Evolutionary conservation across 2,329 filamentous ascomycete genomes (phyloP).

Genomic region (Didymella keratinophila): DNA sequence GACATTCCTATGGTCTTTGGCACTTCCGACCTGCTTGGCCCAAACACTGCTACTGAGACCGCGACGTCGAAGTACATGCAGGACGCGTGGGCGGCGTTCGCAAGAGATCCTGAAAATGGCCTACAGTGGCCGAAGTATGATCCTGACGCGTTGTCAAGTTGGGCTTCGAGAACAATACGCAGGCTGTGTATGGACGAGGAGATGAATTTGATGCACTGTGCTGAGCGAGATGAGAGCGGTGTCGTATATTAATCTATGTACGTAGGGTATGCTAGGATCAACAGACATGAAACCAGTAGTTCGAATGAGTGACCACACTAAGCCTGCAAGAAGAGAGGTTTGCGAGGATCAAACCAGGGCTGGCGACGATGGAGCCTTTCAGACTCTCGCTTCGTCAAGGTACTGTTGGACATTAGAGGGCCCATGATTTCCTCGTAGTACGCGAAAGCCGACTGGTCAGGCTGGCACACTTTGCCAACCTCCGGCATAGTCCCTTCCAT

Average conservation of each 20-base stretch:
- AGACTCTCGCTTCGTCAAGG: conserved; percentile 2
- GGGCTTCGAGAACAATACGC: background rate
- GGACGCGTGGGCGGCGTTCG: background rate
- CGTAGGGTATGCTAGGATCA: background rate
- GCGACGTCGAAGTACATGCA: background rate
- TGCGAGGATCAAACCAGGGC: background rate
- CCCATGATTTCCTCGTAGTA: conserved; percentile 11
- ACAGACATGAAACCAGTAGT: background rate
- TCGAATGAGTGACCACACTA: background rate
- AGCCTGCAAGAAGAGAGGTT: background rate
- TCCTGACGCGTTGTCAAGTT: background rate
- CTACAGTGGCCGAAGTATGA: background rate
- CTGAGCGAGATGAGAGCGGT: background rate
- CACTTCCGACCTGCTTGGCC: background rate
- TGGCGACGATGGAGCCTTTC: background rate
- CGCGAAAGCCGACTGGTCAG: conserved; percentile 16
- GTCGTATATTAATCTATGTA: background rate
- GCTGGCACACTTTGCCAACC: conserved; percentile 24
- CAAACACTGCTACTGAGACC: background rate
- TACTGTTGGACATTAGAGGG: background rate
- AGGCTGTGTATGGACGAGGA: conserved; percentile 43
- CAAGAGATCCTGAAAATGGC: background rate
- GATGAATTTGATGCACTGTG: conserved; percentile 31
- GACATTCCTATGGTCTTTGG: background rate
- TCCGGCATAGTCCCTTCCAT: conserved; percentile 25